Evolutionary conservation across 1,284 basidiomycete genomes (phyloP), one percentile per base, ranked within the genome.

Genomic region (Meira miltonrushii): DNA sequence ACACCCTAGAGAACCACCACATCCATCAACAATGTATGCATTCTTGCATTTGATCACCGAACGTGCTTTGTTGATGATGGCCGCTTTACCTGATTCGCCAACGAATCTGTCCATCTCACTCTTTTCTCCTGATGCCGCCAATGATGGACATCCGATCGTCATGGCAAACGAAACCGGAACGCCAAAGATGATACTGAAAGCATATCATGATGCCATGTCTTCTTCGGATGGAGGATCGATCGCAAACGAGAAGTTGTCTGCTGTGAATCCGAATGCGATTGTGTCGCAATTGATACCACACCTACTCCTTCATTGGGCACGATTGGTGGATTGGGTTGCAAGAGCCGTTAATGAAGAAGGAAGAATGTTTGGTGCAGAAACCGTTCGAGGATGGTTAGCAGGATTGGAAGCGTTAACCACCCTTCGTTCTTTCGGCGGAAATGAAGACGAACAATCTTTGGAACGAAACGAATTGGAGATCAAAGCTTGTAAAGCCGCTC

Each of bases 281-380:
- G 64, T 71, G 58, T 64, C 58, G 2, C 65, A 65, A 33, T 58
- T 76, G 13, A 63, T 74, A 52, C 74, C 74, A 1, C 60, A 62
- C 3, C 46, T 76, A 7, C 54, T 74, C 13, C 64, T 67, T 39
- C 69, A 74, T 54, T 76, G 74, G 74, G 66, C 67, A 28, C 59
- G 57, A 11, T 59, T 72, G 52, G 54, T 74, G 19, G 59, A 65
- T 15, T 37, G 60, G 2, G 19, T 76, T 15, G 67, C 67, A 37
- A 65, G 56, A 21, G 67, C 65, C 3, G 72, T 76, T 33, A 76
- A 76, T 46, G 56, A 61, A 0, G 67, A 74, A 7, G 74, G 71
- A 3, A 58, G 70, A n/a, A 76, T 76, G 69, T 76, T 73, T 54
- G 63, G 62, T 19, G 67, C 70, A 44, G 74, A 76, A 21, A 57